Evolutionary conservation across 139 green algal genomes (phyloP).

Genomic region (Raphidocelis subcapitata): DNA sequence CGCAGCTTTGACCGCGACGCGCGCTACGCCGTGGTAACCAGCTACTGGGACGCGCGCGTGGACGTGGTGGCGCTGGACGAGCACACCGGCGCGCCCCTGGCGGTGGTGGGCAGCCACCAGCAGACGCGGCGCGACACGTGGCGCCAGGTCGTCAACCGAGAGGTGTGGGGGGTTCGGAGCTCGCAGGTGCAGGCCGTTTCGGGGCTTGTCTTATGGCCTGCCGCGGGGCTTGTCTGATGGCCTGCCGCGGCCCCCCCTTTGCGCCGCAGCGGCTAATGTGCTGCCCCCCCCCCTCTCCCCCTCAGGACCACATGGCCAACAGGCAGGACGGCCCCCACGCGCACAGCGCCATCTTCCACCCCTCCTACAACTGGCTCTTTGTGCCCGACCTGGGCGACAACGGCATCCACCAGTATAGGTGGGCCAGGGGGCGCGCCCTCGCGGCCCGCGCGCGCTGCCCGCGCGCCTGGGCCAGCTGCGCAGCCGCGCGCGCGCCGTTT

Average conservation of each 20-base stretch:
- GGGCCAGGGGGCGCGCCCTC: background rate
- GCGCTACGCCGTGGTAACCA: constrained; percentile 22
- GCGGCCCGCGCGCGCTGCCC: background rate
- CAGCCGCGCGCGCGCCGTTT: background rate
- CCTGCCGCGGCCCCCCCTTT: too few relatives aligned
- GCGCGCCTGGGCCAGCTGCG: too few relatives aligned
- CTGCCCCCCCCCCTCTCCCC: background rate
- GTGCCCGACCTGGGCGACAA: constrained; percentile 35
- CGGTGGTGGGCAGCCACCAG: constrained; percentile 26
- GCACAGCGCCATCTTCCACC: constrained; percentile 27
- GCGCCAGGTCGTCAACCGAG: constrained; percentile 22
- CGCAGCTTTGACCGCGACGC: constrained; percentile 20
- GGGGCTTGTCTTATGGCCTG: too few relatives aligned
- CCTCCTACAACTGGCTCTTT: constrained; percentile 28
- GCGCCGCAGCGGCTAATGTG: too few relatives aligned
- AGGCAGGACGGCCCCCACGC: constrained; percentile 28
- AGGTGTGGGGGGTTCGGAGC: too few relatives aligned
- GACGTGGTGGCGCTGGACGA: constrained; percentile 22
- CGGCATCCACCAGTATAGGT: constrained; percentile 12
- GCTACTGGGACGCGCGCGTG: constrained; percentile 30
- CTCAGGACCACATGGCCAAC: constrained; percentile 35
- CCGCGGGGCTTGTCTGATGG: too few relatives aligned
- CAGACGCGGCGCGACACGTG: constrained; percentile 21
- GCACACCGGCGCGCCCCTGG: constrained; percentile 5
- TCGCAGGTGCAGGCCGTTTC: too few relatives aligned